A percentile compares a stretch with the other conserved stretches of the same genome.
phyloP scores from a whole-genome alignment of 768 basidiomycete species.

The Tylopilus subfusipes region DNA sequence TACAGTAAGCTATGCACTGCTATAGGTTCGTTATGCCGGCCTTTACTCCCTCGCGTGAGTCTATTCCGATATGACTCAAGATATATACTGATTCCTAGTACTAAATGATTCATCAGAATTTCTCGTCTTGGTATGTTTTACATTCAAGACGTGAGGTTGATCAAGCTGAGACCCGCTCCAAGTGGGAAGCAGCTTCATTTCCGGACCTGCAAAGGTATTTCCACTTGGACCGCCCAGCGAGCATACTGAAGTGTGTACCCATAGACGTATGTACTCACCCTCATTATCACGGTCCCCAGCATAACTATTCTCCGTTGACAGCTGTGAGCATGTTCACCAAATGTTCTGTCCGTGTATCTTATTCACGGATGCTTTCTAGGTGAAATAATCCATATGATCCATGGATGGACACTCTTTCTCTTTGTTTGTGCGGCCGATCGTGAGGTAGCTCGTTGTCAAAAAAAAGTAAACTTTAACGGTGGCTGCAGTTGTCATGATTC shows the following conservation, averaged over 20 bases:
- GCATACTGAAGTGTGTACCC: background rate
- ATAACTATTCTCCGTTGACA: background rate
- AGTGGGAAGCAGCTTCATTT: constrained; percentile 2
- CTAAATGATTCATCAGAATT: background rate
- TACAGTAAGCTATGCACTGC: background rate
- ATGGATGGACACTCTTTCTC: background rate
- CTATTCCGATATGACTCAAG: background rate
- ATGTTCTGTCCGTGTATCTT: background rate
- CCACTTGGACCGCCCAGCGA: background rate
- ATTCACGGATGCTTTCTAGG: background rate
- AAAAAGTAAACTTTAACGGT: background rate
- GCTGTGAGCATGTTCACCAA: background rate
- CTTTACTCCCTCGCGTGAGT: constrained; percentile 2
- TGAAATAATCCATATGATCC: background rate
- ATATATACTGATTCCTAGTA: background rate
- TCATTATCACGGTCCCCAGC: background rate
- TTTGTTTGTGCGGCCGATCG: constrained; percentile 2
- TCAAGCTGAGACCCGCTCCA: background rate
- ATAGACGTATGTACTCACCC: background rate
- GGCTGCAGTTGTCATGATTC: background rate
- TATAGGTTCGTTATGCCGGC: constrained; percentile 10
- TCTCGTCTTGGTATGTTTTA: background rate
- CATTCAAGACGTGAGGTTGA: background rate
- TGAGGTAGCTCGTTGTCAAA: background rate
- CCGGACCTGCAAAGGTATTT: background rate